Evolutionary conservation across 2,329 filamentous ascomycete species (phyloP), one percentile per base, ranked within the genome.

Genomic region (Penicillium sp.): DNA sequence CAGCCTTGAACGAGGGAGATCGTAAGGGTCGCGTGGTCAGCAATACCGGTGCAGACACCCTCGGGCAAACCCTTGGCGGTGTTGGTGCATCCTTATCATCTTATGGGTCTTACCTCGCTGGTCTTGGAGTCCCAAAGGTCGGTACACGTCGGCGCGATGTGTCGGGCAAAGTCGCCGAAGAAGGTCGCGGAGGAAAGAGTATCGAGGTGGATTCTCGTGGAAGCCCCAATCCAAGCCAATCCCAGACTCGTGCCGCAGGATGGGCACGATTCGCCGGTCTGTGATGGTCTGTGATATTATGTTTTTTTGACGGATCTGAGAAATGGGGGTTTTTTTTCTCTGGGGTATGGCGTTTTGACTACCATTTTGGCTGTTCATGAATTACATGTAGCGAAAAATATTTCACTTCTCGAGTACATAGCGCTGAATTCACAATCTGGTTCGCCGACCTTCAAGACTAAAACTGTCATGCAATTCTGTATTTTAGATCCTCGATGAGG

Each of bases 251-350:
- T 23, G 74, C 74, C 49, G 74, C 75, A 33, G 75, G 75, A 39
- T 77, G 75, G 75, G 74, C 75, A 34, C 66, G 75, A 9, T 78
- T 76, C 58, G 75, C 74, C 18, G 75, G 75, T 5, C 62, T 77
- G 51, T 77, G 58, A 66, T 47, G 1, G 18, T 21, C 18, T 21
- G 18, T 45, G 26, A 21, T 51, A n/a, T n/a, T n/a, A n/a, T 33
- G 26, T 10, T 8, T 36, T 31, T 7, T 8, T 31, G 34, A 42
- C 31, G 42, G 31, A 16, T 18, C 47, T 41, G 46, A 51, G 42
- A 48, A 24, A 46, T 36, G 49, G 18, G 7, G n/a, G n/a, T n/a
- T n/a, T 48, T 36, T 48, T 51, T 36, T 43, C 42, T 42, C 58
- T 13, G 49, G 57, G 54, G 31, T 50, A 42, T 18, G 54, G 57